Percentiles rank a stretch among this genome's conserved stretches.
phyloP scores from a whole-genome alignment of 2,329 filamentous ascomycete genomes.

The Botrytis byssoidea region DNA sequence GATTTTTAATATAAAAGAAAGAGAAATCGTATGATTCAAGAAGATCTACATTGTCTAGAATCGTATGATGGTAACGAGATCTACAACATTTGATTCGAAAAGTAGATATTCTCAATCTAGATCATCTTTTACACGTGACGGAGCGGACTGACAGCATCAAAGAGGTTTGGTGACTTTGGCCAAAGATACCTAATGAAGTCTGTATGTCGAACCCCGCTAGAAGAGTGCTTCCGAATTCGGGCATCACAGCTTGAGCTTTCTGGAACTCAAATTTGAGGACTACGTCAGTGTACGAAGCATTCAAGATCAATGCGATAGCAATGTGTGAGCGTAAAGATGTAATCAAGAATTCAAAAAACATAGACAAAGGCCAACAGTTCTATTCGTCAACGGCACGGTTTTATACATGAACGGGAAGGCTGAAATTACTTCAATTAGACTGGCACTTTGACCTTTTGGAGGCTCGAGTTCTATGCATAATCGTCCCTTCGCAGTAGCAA shows the following conservation, averaged over 20 bases:
- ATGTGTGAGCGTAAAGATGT: background rate
- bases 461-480: conserved; percentile 16
- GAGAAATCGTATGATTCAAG: conserved; percentile 5
- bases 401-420: background rate
- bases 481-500: background rate
- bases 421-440: background rate
- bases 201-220: background rate
- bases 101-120: background rate
- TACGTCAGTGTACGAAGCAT: background rate
- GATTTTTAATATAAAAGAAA: conserved; percentile 14
- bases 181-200: background rate
- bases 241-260: background rate
- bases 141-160: too few species aligned
- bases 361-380: too few species aligned
- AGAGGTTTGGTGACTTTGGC: background rate
- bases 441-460: background rate
- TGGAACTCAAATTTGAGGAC: background rate
- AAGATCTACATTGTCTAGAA: conserved; percentile 10
- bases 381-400: background rate
- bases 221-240: background rate
- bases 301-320: background rate
- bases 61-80: conserved; percentile 2
- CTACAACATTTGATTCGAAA: background rate
- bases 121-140: background rate
- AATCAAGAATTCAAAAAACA: background rate